These are phyloP conservation scores for Lepiota venenata DNA, from an alignment of 768 basidiomycete species.

Conservation along the genomic window DNA sequence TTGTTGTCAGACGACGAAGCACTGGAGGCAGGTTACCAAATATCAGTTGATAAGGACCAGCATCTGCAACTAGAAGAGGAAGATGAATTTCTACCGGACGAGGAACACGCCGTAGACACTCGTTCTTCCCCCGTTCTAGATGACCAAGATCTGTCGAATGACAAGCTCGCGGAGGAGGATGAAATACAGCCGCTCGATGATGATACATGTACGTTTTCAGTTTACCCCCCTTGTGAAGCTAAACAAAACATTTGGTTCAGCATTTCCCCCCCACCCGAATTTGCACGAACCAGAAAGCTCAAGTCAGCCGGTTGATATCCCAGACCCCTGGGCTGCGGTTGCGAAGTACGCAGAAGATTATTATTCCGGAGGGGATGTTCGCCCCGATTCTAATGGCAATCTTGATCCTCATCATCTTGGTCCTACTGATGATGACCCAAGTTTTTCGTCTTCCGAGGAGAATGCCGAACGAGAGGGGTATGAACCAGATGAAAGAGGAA, in stretches of 20 bases:
- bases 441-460: conserved; percentile 1
- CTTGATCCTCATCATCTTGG: conserved; percentile 26
- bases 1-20: conserved; percentile 6
- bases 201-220: conserved; percentile 26
- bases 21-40: no score
- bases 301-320: conserved; percentile 22
- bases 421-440: conserved; percentile 5
- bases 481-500: conserved; percentile 11
- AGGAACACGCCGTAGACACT: conserved; percentile 11
- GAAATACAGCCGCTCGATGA: conserved; percentile 28
- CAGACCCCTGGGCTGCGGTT: conserved; percentile 31
- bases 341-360: conserved; percentile 33
- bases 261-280: conserved; percentile 18
- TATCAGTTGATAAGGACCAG: background rate
- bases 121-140: conserved; percentile 11
- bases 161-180: conserved; percentile 16
- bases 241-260: conserved; percentile 16
- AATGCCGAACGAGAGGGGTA: conserved; percentile 10
- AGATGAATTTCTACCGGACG: conserved; percentile 19
- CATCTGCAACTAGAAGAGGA: conserved; percentile 15
- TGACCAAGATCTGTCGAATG: background rate
- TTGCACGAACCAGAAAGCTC: background rate
- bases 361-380: conserved; percentile 40
- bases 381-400: conserved; percentile 6
- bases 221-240: conserved; percentile 1